Base-by-base conservation (phyloP, 768 basidiomycete species). In the Udeniomyces megalosporus region DNA sequence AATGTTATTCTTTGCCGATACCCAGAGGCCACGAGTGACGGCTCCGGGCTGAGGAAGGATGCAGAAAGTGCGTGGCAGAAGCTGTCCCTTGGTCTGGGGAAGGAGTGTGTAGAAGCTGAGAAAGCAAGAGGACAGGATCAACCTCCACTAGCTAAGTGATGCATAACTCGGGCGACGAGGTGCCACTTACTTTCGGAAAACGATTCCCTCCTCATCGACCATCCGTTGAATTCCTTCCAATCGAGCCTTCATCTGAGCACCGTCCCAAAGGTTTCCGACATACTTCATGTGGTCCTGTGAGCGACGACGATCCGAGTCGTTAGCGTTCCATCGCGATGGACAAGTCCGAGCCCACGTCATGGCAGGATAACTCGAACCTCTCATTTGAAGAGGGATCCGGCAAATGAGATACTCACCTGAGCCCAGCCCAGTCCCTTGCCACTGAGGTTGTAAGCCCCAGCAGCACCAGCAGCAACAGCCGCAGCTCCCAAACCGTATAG, bases 201-300 rank as follows among this genome's bases (percentile, higher is more conserved):
- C 54, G 31, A 91, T 80, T 1, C 84, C 82, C 42, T 81, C 75
- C 50, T 79, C 73, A 55, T 80, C 75, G 60, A 86, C 81, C 48
- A 83, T 76, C 53, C 78, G 76, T 48, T 85, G 73, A 55, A 95
- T 72, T 31, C 75, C 76, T 29, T 83, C 80, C 57, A 93, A 68
- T 24, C 91, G 78, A 61, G 70, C 74, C 44, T 77, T 77, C 73
- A 91, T 75, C 11, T 75, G 76, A 24, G 78, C 77, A 67, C 83
- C 81, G 67, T 92, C 83, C 91, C 90, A 93, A 32, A 95, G 74
- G 67, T 78, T 86, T 47, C 85, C 81, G 10, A 92, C 83, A 72
- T 85, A 96, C 69, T 84, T 85, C 82, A 95, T 81, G 71, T 96
- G 91, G 67, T 92, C 90, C 53, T 63, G 47, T 2, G 3, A 1